Conservation (phyloP, 306 rosid genomes). For the Gynostemma pentaphyllum region DNA sequence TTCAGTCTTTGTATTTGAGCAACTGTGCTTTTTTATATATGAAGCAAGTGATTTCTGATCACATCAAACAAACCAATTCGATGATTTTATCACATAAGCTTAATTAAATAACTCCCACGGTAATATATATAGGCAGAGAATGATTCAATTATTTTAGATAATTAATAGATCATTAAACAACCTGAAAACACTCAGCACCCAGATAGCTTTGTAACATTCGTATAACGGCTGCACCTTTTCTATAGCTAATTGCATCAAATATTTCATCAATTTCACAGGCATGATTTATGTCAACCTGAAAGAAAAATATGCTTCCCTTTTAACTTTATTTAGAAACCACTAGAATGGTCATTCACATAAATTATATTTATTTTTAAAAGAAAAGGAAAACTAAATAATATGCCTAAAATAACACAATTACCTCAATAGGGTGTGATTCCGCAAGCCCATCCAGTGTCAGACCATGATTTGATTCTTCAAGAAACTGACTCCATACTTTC, state of each 20-base stretch:
- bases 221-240: constrained; percentile 88
- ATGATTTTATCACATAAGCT: background rate
- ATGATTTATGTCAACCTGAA: constrained; percentile 87
- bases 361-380: too few species aligned
- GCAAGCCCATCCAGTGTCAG: constrained; percentile 84
- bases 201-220: constrained; percentile 96
- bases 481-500: constrained; percentile 95
- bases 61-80: constrained; percentile 4
- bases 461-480: constrained; percentile 56
- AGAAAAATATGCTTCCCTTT: constrained; percentile 3
- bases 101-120: background rate
- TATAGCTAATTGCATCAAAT: constrained; percentile 85
- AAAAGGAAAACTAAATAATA: too few species aligned
- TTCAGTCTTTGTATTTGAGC: constrained; percentile 79
- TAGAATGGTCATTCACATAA: background rate
- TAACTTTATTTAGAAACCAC: background rate
- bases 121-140: background rate
- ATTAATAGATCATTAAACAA: constrained; percentile 19
- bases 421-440: constrained; percentile 96
- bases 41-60: constrained; percentile 84
- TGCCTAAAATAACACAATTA: constrained; percentile 7
- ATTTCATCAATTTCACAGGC: constrained; percentile 84
- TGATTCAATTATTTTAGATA: background rate
- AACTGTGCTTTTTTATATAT: constrained; percentile 63
- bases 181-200: constrained; percentile 89